Base-by-base conservation (phyloP, 495 filamentous ascomycete species). In the Entonaema liquescens region DNA sequence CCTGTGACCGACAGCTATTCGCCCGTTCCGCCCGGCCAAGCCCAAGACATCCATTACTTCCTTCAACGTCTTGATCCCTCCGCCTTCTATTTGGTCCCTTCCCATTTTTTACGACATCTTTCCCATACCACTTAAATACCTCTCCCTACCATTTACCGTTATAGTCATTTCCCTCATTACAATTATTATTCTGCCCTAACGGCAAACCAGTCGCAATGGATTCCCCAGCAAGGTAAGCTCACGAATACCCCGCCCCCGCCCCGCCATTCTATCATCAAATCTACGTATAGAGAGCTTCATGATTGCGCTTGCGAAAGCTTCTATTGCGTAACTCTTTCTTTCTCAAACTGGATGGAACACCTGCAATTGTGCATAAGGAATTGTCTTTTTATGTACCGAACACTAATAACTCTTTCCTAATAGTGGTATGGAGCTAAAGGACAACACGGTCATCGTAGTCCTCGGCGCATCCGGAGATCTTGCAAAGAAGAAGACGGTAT, bases 401-500 rank as follows among this genome's bases (percentile, higher is more conserved):
- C 31, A 53, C 71, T 74, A 60, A 76, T 17, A 55, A 64, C 23
- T 13, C 31, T 8, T 23, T 23, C 36, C 15, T 56, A 56, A 25
- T 62, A 85, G 83, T 66, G 62, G 76, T 55, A 85, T 97, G 74
- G 95, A 98, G 88, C 91, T 99, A 71, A 99, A 97, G 86, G 93
- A 98, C 77, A 95, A 98, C 87, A 99, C 96, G 68, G 86, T 95
- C 78, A 97, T 99, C 80, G 89, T 99, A 68, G 95, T 99, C 74
- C 90, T 99, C 66, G 95, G 95, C 76, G 95, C 95, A 60, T 98
- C 96, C 17, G 95, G 95, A 62, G 95, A 99, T 86, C 86, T 99
- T 49, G 95, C 96, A 31, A 98, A 98, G 87, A 99, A 99, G 90
- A 99, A 99, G 88, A 99, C 95, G 19, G 94, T 97, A 81, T 75